Base-by-base conservation (phyloP, 805 yeast species). In the Saccharomycopsis fibuligera region DNA sequence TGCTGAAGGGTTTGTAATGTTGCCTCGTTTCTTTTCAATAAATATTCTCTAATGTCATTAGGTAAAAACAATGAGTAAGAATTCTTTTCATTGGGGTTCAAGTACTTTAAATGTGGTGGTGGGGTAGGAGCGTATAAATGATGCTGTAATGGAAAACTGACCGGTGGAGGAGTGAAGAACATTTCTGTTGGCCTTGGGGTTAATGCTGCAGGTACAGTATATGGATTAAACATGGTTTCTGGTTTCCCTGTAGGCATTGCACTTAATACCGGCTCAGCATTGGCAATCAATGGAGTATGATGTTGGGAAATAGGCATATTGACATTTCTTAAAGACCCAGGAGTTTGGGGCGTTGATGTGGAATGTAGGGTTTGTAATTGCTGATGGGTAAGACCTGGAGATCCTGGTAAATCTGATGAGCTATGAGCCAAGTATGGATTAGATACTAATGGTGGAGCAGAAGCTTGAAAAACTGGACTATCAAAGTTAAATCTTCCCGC, bases 121-220 rank as follows among this genome's bases (percentile, higher is more conserved):
- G 96, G 91, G 27, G 79, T 75, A 2, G 97, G 97, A 0, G 96
- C 93, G 65, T 91, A 90, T 35, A 88, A 66, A 65, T 90, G 96
- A 62, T 86, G 86, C 59, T 88, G 88, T 39, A 86, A 67, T 0
- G 85, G 84, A 55, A 67, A 50, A 35, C 58, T 37, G 17, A 48
- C 43, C 17, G 40, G 22, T 21, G 48, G 51, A 12, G 48, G 27
- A 9, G 51, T 10, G 17, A 44, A 51, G 33, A 25, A 51, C 54
- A 51, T 51, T 17, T 51, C 54, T 14, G 42, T 62, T 24, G 37
- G 19, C 19, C n/a, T 12, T n/a, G n/a, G n/a, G n/a, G n/a, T n/a
- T n/a, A n/a, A n/a, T n/a, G n/a, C n/a, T n/a, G n/a, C n/a, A n/a
- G n/a, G n/a, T n/a, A n/a, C n/a, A 2, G 40, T 16, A n/a, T 45